phyloP scores from a whole-genome alignment of 176 grass and related monocot genomes.

The Metroxylon sagu region DNA sequence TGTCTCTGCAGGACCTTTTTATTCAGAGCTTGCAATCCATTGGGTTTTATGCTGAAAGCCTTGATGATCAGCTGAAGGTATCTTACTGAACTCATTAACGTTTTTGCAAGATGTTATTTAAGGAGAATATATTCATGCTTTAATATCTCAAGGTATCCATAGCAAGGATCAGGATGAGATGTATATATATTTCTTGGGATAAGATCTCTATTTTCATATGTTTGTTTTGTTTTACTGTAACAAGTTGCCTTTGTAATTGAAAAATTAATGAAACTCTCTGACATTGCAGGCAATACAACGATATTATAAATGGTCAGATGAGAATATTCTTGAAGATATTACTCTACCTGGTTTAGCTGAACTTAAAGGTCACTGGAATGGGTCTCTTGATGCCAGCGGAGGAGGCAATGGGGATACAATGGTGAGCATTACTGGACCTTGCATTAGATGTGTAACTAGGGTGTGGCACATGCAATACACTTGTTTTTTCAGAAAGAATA shows the following conservation, averaged over 20 bases:
- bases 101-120: neutral
- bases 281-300: conserved; percentile 67
- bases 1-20: conserved; percentile 81
- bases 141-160: neutral
- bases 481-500: too few relatives aligned
- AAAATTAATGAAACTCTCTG: conserved; percentile 11
- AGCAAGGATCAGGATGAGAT: neutral
- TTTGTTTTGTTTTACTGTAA: conserved; percentile 9
- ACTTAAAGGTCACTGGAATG: conserved; percentile 88
- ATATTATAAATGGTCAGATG: conserved; percentile 62
- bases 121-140: neutral
- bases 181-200: neutral
- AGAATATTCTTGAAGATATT: conserved; percentile 78
- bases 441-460: neutral
- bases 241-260: conserved; percentile 12
- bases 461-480: too few relatives aligned
- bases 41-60: conserved; percentile 81
- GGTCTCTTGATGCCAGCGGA: conserved; percentile 93
- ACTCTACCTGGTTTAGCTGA: conserved; percentile 90
- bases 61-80: conserved; percentile 93
- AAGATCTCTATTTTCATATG: neutral
- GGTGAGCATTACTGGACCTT: conserved; percentile 33
- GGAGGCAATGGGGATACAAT: conserved; percentile 96
- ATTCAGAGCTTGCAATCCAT: conserved; percentile 84
- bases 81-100: conserved; percentile 5